Conservation (phyloP, 345 rosid genomes). For the Pistacia integerrima region DNA sequence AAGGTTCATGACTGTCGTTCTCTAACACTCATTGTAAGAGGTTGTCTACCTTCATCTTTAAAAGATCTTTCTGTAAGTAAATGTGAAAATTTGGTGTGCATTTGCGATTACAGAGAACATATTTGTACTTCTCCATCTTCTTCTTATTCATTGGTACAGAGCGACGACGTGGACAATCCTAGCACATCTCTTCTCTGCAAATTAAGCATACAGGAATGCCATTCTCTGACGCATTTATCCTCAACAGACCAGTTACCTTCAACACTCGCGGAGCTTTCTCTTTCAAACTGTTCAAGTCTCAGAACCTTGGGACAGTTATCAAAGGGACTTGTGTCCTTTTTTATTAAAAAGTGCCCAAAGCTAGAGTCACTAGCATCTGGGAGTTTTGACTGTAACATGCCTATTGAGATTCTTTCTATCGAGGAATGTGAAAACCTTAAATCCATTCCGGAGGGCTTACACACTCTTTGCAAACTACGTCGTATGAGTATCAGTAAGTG, state of each 20-base stretch:
- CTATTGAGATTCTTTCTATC: not conserved
- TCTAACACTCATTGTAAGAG: no score
- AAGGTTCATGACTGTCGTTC: no score
- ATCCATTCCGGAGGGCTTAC: not conserved
- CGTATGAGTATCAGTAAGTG: not conserved
- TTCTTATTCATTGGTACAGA: not conserved
- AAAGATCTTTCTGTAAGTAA: no score
- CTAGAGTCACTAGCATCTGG: not conserved
- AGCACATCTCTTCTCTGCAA: not conserved
- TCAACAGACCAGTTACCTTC: slow-evolving; percentile 10
- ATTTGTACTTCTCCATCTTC: not conserved
- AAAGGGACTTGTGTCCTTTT: not conserved
- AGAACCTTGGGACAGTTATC: not conserved
- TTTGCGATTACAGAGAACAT: not conserved
- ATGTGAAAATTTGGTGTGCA: not conserved
- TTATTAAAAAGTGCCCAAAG: not conserved
- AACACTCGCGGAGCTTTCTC: not conserved
- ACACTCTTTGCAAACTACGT: not conserved
- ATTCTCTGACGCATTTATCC: not conserved
- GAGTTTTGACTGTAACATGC: not conserved
- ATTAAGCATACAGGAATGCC: not conserved
- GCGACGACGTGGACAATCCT: not conserved
- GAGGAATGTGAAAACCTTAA: not conserved
- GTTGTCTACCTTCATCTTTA: no score
- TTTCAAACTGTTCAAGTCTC: not conserved